Evolutionary conservation across 2,329 filamentous ascomycete species (phyloP), one percentile per base, ranked within the genome.

Genomic region (Stachybotrys echinatus): DNA sequence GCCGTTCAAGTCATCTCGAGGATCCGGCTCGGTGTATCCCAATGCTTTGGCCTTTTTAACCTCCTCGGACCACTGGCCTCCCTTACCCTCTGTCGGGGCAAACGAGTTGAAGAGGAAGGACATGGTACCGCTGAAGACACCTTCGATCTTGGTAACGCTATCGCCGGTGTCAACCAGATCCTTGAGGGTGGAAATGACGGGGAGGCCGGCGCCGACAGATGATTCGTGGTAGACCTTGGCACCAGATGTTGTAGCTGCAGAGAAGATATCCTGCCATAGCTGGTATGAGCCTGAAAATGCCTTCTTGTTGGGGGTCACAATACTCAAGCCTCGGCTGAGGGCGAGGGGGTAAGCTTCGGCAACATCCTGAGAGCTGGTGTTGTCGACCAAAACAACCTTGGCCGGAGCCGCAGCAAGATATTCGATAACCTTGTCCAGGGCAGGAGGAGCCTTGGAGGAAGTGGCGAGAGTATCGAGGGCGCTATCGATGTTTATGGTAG

Each of bases 261-360:
- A 72, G 69, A 95, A 95, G 64, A 99, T 96, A 55, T 88, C 83
- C 62, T 89, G 81, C 92, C 92, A 99, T 50, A 96, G 75, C 59
- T 83, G 76, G 61, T 89, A 84, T 43, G 82, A 84, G 51, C 88
- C 85, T 0, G 90, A 95, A 72, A 99, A 99, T 14, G 88, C 92
- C 73, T 99, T 99, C 77, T 99, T 99, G 79, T 97, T 99, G 42
- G 94, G 92, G 1, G 94, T 99, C 23, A 97, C 89, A 60, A 99
- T 84, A 69, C 84, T 92, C 68, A 99, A 85, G 12, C 92, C 92
- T 55, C 84, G 82, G 61, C 81, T 79, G 53, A 99, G 75, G 69
- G 95, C 89, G 44, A 80, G 69, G 1, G 94, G 92, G 70, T 99
- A 99, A 23, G 81, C 73, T 53, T 88, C 81, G 45, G 92, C 94